A percentile compares a stretch with the other conserved stretches of the same genome.
phyloP scores from a whole-genome alignment of 176 grass and related monocot species.

The Aegilops tauschii region DNA sequence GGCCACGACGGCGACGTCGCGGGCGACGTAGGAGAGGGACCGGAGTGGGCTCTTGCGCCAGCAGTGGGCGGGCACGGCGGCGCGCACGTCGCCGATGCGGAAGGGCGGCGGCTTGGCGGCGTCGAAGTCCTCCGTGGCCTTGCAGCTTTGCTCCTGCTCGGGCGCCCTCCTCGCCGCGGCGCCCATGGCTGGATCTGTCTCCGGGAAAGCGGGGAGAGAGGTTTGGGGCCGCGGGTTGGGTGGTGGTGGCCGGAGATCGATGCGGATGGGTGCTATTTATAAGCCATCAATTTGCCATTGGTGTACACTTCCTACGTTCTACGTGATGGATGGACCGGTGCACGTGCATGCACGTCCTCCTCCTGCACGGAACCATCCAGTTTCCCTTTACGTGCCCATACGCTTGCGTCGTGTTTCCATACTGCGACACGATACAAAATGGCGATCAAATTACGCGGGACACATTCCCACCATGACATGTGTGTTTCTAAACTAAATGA shows the following conservation, averaged over 20 bases:
- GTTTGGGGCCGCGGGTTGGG: slow-evolving; percentile 11
- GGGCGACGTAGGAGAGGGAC: slow-evolving; percentile 62
- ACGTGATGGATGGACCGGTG: background rate
- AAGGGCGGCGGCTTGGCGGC: slow-evolving; percentile 68
- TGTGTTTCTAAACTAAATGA: too few species aligned
- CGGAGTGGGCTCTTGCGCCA: slow-evolving; percentile 65
- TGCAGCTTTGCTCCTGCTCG: slow-evolving; percentile 22
- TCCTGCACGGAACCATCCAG: background rate
- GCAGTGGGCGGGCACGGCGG: slow-evolving; percentile 65
- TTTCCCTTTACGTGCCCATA: background rate
- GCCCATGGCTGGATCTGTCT: slow-evolving; percentile 11
- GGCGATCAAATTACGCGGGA: background rate
- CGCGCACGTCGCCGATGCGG: slow-evolving; percentile 81
- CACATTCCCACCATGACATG: too few species aligned
- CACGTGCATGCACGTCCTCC: background rate
- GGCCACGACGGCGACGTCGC: slow-evolving; percentile 41
- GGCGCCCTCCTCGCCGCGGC: background rate
- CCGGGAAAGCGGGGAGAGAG: background rate
- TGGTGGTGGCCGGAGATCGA: slow-evolving; percentile 2
- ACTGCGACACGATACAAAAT: background rate
- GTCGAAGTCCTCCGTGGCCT: slow-evolving; percentile 56
- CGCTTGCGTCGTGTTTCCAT: background rate
- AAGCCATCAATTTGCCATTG: background rate
- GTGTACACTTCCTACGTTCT: background rate
- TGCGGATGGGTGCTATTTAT: background rate